Base-by-base conservation (phyloP, 805 yeast species). In the Lachancea dasiensis region DNA sequence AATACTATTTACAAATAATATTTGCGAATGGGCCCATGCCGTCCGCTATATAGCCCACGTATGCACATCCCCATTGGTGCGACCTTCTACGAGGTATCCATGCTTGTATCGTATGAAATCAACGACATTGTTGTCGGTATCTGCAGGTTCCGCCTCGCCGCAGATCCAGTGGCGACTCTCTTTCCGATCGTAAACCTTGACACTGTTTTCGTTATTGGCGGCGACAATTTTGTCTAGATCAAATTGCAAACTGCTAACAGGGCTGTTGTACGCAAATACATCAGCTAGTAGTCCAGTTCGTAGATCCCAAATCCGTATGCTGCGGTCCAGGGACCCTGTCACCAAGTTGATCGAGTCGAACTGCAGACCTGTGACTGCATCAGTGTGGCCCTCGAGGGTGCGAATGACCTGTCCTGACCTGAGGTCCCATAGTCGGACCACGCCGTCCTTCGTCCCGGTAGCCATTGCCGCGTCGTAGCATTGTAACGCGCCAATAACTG, bases 401-500 rank as follows among this genome's bases (percentile, higher is more conserved):
- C 81, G 62, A 30, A 77, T 75, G 13, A 78, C 79, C 45, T 76
- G 80, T 3, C 86, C 86, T 17, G 76, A 66, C 50, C 92, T 68
- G 43, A 82, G 58, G 60, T 82, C 92, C 89, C 90, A 82, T 16
- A 82, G 61, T 37, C 92, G 61, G 2, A 82, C 86, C 5, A 77
- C 56, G 1, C 90, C 90, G 57, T 82, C 90, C 13, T 76, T 75
- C 0, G 87, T 78, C 35, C 90, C 92, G 0, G 86, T 75, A 0
- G 90, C 90, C 46, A 82, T 61, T 0, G 89, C 90, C 0, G 86
- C 84, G 50, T 80, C 86, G 50, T 68, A 77, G 41, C 82, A 77
- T 55, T 82, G 89, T 23, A 82, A 54, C 0, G 84, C 79, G 0
- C 84, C 81, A 30, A 81, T 72, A 42, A 75, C 72, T 3, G 76